Conservation (phyloP, 352 stramenopile species). For the Phytophthora multivora region DNA sequence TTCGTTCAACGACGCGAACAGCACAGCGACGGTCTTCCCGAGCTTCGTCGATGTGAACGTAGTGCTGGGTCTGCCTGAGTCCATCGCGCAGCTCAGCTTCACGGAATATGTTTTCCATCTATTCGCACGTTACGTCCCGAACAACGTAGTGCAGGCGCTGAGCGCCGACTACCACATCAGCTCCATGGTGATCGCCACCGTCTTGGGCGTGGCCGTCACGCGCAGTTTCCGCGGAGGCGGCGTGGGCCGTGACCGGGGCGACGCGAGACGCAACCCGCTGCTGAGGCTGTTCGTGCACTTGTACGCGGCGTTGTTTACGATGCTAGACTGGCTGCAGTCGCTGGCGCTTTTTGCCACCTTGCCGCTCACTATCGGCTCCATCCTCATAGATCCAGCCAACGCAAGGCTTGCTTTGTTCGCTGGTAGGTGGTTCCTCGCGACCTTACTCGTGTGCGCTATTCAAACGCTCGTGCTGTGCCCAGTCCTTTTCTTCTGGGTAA, state of each 20-base stretch:
- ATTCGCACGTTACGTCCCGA: slow-evolving; percentile 48
- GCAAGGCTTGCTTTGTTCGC: slow-evolving; percentile 40
- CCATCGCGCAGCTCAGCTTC: slow-evolving; percentile 44
- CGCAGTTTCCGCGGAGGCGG: slow-evolving; percentile 50
- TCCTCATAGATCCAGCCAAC: slow-evolving; percentile 44
- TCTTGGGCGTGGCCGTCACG: slow-evolving; percentile 52
- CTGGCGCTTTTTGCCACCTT: slow-evolving; percentile 52
- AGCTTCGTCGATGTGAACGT: slow-evolving; percentile 50
- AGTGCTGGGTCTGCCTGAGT: slow-evolving; percentile 47
- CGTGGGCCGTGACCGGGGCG: slow-evolving; percentile 30
- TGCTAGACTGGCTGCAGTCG: slow-evolving; percentile 65
- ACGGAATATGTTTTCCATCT: slow-evolving; percentile 54
- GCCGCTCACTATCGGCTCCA: slow-evolving; percentile 49
- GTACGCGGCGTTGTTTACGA: slow-evolving; percentile 60
- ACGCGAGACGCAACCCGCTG: slow-evolving; percentile 58
- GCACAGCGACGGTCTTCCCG: slow-evolving; percentile 42
- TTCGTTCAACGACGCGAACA: slow-evolving; percentile 16
- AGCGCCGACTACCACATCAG: slow-evolving; percentile 48
- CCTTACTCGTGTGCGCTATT: slow-evolving; percentile 26
- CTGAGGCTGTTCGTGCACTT: slow-evolving; percentile 64
- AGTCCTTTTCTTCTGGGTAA: slow-evolving; percentile 51
- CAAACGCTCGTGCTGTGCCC: slow-evolving; percentile 56
- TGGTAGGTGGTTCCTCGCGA: slow-evolving; percentile 48
- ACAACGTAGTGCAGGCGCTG: slow-evolving; percentile 54
- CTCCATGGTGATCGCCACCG: slow-evolving; percentile 52